Evolutionary conservation across 805 yeast species (phyloP), one percentile per base, ranked within the genome.

Genomic region (Cyberlindnera galapagoensis): DNA sequence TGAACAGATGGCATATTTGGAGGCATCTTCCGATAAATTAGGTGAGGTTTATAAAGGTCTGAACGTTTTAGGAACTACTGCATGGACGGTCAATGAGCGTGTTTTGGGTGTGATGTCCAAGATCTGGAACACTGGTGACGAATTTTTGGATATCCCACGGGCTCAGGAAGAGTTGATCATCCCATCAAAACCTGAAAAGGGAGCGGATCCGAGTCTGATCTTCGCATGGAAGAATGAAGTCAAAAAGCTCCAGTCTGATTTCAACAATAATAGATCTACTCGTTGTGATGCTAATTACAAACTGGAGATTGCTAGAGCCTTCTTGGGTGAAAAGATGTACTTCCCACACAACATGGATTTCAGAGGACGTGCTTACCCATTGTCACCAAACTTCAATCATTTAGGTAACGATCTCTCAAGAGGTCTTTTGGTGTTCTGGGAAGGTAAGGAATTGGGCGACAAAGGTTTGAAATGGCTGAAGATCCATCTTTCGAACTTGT

Each of bases 221-320:
- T 69, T 76, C 35, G 80, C 75, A 30, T 84, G 92, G 72, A 77
- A 77, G 44, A 64, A 75, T 18, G 57, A 64, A 30, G 74, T 83
- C 36, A 77, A 76, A 35, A 66, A 63, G 22, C 47, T 73, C 7
- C 67, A 76, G 14, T 72, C 76, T 42, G 78, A 74, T 26, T 77
- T 76, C 39, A 73, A 82, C 9, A 65, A 80, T 15, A 66, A 71
- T 40, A 76, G 92, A 56, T 88, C 97, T 0, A 82, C 80, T 54
- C 74, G 98, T 56, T 92, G 98, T 62, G 97, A 88, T 57, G 69
- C 84, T 41, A 90, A 92, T 55, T 92, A 92, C 57, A 92, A 86
- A 55, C 61, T 92, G 32, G 98, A 92, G 57, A 86, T 92, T 52
- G 97, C 98, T 1, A 71, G 97, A 43, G 96, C 95, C 0, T 86